These are phyloP conservation scores for Saccharomycopsis fibuligera DNA, from an alignment of 805 yeast species.

Conservation along the genomic window DNA sequence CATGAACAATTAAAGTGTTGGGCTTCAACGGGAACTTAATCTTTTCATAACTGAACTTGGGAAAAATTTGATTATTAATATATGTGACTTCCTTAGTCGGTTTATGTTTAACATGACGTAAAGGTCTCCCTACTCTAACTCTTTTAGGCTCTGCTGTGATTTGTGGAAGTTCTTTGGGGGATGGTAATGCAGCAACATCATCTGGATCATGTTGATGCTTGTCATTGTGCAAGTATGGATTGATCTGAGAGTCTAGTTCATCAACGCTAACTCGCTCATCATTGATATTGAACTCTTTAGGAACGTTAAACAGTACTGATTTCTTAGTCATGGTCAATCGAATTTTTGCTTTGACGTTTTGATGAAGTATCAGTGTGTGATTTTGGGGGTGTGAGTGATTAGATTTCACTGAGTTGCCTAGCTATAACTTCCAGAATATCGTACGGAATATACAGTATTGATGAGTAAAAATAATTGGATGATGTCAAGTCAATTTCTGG, in stretches of 20 bases:
- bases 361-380: too few relatives aligned
- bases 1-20: conserved; percentile 49
- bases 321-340: too few relatives aligned
- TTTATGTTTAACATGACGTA: conserved; percentile 44
- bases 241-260: conserved; percentile 18
- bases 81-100: conserved; percentile 45
- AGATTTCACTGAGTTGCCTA: too few relatives aligned
- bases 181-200: background rate
- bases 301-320: background rate
- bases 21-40: conserved; percentile 43
- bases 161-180: conserved; percentile 19
- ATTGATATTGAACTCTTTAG: conserved; percentile 13
- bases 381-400: too few relatives aligned
- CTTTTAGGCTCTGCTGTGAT: conserved; percentile 5
- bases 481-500: too few relatives aligned
- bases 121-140: conserved; percentile 37
- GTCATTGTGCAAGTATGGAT: conserved; percentile 16
- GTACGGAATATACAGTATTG: too few relatives aligned
- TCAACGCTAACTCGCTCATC: conserved; percentile 15
- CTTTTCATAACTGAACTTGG: conserved; percentile 43
- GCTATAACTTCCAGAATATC: too few relatives aligned
- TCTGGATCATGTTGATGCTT: conserved; percentile 5
- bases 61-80: conserved; percentile 28
- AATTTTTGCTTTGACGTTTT: too few relatives aligned
- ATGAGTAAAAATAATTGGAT: too few relatives aligned